Percentiles rank a stretch among this genome's conserved stretches.
Conservation (phyloP, 768 basidiomycete species). For the Podaxis sp. region DNA sequence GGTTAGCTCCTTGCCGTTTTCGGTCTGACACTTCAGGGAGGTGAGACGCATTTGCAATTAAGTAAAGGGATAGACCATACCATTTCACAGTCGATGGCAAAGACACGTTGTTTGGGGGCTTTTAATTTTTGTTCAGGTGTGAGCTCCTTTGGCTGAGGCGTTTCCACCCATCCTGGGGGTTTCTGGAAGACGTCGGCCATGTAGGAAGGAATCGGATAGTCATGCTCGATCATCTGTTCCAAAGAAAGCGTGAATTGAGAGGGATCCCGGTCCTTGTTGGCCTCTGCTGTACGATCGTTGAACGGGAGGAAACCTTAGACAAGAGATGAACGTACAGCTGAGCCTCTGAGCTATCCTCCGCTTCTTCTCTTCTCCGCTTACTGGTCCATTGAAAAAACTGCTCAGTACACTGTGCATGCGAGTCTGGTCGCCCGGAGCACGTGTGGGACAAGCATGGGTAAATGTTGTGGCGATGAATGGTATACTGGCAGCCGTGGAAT, state of each 20-base stretch:
- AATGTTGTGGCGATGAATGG: constrained; percentile 78
- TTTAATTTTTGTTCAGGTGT: constrained; percentile 18
- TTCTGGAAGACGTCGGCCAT: constrained; percentile 67
- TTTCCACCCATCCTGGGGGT: constrained; percentile 78
- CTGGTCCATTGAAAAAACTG: constrained; percentile 75
- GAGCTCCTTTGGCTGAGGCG: constrained; percentile 39
- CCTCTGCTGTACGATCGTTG: constrained; percentile 43
- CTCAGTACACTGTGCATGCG: constrained; percentile 84
- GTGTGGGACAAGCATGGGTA: constrained; percentile 90
- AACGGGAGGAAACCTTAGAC: neutral
- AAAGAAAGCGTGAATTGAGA: constrained; percentile 67
- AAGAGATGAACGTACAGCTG: constrained; percentile 28
- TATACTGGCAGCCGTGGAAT: constrained; percentile 30
- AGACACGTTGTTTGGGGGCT: constrained; percentile 43
- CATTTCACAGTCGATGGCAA: constrained; percentile 97
- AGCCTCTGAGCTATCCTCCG: constrained; percentile 43
- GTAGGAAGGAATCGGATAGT: constrained; percentile 87
- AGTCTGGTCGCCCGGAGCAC: constrained; percentile 84
- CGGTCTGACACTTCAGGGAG: constrained; percentile 69
- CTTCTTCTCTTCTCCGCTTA: constrained; percentile 78
- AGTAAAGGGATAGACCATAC: constrained; percentile 35
- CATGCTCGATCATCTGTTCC: constrained; percentile 92
- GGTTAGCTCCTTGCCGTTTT: constrained; percentile 86
- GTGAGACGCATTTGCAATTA: neutral
- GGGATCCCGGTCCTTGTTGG: constrained; percentile 52